Evolutionary conservation across 305 asterid species (phyloP).

Genomic region (Striga hermonthica): DNA sequence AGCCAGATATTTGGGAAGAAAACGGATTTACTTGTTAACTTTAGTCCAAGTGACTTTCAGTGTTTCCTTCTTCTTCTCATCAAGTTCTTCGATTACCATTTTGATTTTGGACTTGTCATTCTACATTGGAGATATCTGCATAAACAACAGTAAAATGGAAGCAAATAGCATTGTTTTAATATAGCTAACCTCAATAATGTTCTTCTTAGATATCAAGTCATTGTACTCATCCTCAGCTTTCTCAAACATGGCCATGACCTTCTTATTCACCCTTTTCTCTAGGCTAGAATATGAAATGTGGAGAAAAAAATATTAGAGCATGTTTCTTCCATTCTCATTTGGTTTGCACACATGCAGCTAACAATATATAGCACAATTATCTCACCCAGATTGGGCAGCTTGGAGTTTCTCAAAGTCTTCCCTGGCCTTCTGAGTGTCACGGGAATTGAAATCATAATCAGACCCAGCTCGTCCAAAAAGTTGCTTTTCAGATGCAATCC

Average conservation of each 20-base stretch:
- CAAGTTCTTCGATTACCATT: slow-evolving; percentile 96
- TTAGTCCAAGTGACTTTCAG: slow-evolving; percentile 92
- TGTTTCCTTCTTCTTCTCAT: slow-evolving; percentile 96
- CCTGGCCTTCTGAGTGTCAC: slow-evolving; percentile 68
- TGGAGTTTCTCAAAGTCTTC: slow-evolving; percentile 73
- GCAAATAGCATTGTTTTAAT: slow-evolving; percentile 23
- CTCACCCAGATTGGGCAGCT: slow-evolving; percentile 89
- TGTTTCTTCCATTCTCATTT: slow-evolving; percentile 11
- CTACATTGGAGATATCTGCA: slow-evolving; percentile 38
- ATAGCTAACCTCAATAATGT: slow-evolving; percentile 79
- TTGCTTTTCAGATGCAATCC: slow-evolving; percentile 96
- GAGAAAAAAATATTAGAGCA: slow-evolving; percentile 26
- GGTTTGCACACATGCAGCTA: slow-evolving; percentile 8
- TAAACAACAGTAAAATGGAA: slow-evolving; percentile 32
- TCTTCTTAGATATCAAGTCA: slow-evolving; percentile 86
- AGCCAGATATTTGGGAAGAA: background rate
- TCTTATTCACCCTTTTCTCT: slow-evolving; percentile 96
- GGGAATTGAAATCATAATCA: slow-evolving; percentile 85
- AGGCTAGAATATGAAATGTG: slow-evolving; percentile 50
- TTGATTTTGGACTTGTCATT: slow-evolving; percentile 94
- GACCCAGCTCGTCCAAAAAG: slow-evolving; percentile 86
- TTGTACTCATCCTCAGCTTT: slow-evolving; percentile 97
- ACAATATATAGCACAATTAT: slow-evolving; percentile 22
- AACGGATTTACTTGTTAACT: slow-evolving; percentile 70
- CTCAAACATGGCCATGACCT: slow-evolving; percentile 98